Evolutionary conservation across 768 basidiomycete genomes (phyloP).

Genomic region (Hygrocybe punicea): DNA sequence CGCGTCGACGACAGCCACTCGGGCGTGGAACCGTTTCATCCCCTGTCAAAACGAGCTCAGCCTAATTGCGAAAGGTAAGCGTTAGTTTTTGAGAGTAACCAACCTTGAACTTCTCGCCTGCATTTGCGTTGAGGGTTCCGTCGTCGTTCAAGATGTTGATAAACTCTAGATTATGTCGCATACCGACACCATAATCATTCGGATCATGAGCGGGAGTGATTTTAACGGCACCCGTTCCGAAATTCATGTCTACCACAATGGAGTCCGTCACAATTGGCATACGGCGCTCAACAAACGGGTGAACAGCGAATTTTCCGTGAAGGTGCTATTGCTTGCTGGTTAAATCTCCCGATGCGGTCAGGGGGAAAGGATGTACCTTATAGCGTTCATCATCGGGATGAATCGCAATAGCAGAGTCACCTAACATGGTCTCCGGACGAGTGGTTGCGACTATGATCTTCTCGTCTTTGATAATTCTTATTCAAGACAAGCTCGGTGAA

Average conservation of each 20-base stretch:
- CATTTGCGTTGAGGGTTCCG: constrained; percentile 90
- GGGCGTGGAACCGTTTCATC: constrained; percentile 96
- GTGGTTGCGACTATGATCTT: constrained; percentile 93
- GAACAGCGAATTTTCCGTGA: constrained; percentile 85
- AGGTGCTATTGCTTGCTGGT: constrained; percentile 55
- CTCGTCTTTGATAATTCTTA: constrained; percentile 55
- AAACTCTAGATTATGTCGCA: constrained; percentile 83
- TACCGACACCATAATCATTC: constrained; percentile 93
- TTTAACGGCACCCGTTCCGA: constrained; percentile 98
- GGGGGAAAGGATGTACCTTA: constrained; percentile 45
- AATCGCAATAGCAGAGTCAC: constrained; percentile 95
- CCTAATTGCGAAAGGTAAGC: background rate
- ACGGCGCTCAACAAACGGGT: constrained; percentile 84
- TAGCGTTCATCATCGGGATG: constrained; percentile 92
- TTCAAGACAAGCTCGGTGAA: background rate
- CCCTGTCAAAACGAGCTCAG: constrained; percentile 46
- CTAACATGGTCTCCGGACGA: constrained; percentile 97
- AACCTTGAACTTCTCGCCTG: constrained; percentile 73
- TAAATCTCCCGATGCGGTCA: background rate
- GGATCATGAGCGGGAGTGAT: constrained; percentile 98
- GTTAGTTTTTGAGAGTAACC: constrained; percentile 8
- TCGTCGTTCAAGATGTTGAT: constrained; percentile 96
- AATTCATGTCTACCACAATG: constrained; percentile 89
- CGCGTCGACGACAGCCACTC: constrained; percentile 76
- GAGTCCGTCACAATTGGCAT: constrained; percentile 86